Evolutionary conservation across 106 monocot genomes (phyloP).

Genomic region (Dendrobium chrysotoxum): DNA sequence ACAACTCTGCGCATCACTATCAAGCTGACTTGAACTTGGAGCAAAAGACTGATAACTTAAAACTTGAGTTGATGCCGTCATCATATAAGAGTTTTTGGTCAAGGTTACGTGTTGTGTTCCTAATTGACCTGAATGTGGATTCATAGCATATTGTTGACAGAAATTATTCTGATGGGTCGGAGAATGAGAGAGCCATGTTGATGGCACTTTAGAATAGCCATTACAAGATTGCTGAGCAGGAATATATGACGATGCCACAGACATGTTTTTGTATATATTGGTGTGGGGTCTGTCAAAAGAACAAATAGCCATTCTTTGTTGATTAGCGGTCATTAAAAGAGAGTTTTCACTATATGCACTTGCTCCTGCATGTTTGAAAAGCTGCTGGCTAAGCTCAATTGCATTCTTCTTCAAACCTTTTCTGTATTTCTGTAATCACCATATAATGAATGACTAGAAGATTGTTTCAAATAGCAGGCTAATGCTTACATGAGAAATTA

Average conservation of each 20-base stretch:
- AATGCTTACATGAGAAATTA: too few relatives aligned
- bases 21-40: neutral
- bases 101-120: neutral
- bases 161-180: neutral
- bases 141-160: neutral
- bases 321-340: neutral
- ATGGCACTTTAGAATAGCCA: neutral
- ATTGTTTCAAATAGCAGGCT: too few relatives aligned
- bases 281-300: neutral
- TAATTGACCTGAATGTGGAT: neutral
- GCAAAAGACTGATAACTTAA: neutral
- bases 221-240: constrained; percentile 2
- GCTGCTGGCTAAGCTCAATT: neutral
- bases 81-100: neutral
- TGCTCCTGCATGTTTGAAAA: neutral
- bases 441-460: neutral
- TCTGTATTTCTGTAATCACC: constrained; percentile 22
- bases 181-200: neutral
- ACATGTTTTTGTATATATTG: neutral
- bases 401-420: constrained; percentile 19
- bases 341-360: neutral
- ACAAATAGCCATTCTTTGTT: neutral
- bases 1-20: neutral
- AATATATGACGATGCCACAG: neutral
- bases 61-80: neutral